Evolutionary conservation across 768 basidiomycete species (phyloP).

Genomic region (Amylocystis lapponica): DNA sequence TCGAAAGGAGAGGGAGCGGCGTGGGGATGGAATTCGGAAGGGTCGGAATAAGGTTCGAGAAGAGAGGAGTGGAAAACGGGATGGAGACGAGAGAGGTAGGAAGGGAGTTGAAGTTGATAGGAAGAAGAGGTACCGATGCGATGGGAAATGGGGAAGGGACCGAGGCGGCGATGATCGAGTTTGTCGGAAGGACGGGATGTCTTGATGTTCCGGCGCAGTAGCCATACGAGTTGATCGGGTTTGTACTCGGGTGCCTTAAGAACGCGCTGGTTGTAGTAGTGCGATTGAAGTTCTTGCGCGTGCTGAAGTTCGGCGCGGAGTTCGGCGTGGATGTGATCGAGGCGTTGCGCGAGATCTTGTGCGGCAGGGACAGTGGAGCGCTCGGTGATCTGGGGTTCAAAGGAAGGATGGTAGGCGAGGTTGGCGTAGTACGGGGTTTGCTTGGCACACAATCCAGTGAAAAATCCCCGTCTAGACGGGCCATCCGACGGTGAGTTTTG

Average conservation of each 20-base stretch:
- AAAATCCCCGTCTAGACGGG: no score
- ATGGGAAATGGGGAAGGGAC: neutral
- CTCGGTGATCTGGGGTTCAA: conserved; percentile 26
- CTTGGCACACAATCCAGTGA: conserved; percentile 28
- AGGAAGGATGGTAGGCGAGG: conserved; percentile 14
- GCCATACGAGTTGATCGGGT: conserved; percentile 32
- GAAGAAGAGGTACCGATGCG: neutral
- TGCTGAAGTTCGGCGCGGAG: conserved; percentile 26
- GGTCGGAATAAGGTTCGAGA: conserved; percentile 21
- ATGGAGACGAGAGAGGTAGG: conserved; percentile 27
- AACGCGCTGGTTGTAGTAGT: conserved; percentile 24
- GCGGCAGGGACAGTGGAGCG: conserved; percentile 26
- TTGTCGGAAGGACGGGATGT: conserved; percentile 37
- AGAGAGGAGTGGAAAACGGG: conserved; percentile 36
- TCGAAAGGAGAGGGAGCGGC: conserved; percentile 8
- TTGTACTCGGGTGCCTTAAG: conserved; percentile 23
- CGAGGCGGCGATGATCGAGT: conserved; percentile 18
- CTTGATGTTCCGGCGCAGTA: conserved; percentile 32
- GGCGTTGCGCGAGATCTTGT: conserved; percentile 21
- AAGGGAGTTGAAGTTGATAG: neutral
- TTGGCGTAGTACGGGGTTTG: conserved; percentile 7
- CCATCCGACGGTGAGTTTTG: no score
- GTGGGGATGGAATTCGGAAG: conserved; percentile 28
- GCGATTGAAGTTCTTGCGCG: conserved; percentile 23
- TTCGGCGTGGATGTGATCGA: conserved; percentile 29